Conservation (phyloP, 495 filamentous ascomycete species). For the Xylaria longipes region DNA sequence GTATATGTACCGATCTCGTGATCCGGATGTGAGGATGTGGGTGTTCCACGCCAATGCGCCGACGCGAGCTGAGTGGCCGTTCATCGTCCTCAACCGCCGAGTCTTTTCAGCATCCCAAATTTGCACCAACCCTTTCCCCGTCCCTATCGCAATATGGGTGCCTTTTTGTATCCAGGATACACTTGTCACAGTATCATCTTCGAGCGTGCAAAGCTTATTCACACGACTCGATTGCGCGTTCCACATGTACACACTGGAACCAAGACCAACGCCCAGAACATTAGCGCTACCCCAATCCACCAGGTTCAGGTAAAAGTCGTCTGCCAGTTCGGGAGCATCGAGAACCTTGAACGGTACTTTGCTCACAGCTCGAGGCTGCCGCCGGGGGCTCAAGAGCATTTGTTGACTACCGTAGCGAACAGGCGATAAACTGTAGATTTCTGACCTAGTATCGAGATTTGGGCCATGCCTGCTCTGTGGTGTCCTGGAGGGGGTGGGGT, state of each 20-base stretch:
- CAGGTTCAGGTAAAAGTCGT: conserved; percentile 96
- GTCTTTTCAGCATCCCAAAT: conserved; percentile 95
- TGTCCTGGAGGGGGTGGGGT: conserved; percentile 86
- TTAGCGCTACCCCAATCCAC: conserved; percentile 99
- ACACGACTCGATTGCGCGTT: conserved; percentile 86
- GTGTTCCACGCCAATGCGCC: conserved; percentile 96
- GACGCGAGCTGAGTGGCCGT: conserved; percentile 89
- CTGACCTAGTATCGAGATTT: conserved; percentile 84
- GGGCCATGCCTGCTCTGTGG: conserved; percentile 84
- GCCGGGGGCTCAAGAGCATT: conserved; percentile 87
- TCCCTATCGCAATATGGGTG: conserved; percentile 93
- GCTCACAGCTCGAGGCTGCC: conserved; percentile 84
- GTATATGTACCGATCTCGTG: conserved; percentile 88
- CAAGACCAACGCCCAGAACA: conserved; percentile 88
- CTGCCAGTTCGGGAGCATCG: conserved; percentile 92
- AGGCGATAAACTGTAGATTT: conserved; percentile 92
- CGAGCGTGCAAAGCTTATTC: conserved; percentile 89
- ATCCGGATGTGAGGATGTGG: conserved; percentile 95
- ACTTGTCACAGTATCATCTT: conserved; percentile 92
- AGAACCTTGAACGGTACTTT: conserved; percentile 98
- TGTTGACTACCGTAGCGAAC: conserved; percentile 89
- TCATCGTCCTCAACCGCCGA: conserved; percentile 90
- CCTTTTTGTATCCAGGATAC: conserved; percentile 98
- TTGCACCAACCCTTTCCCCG: conserved; percentile 89
- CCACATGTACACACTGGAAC: conserved; percentile 98